phyloP scores from a whole-genome alignment of 2,329 filamentous ascomycete genomes.

The Aspergillus flavus region DNA sequence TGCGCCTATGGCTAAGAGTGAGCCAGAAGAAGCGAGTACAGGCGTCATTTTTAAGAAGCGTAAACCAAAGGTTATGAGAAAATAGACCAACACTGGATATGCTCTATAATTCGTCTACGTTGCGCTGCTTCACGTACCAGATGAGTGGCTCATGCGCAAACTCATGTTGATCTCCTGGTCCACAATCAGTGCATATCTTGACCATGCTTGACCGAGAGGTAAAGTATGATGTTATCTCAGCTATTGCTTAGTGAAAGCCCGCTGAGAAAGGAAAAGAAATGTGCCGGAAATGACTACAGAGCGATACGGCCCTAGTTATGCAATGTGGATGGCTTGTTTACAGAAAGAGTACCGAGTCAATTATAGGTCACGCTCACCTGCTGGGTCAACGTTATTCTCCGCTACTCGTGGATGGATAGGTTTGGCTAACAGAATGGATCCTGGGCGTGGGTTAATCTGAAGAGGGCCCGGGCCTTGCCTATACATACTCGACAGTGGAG shows the following conservation, averaged over 20 bases:
- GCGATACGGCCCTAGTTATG: neutral
- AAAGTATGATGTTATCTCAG: neutral
- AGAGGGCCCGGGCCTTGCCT: neutral
- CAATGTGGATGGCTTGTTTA: neutral
- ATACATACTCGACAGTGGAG: neutral
- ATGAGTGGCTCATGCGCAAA: neutral
- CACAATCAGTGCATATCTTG: neutral
- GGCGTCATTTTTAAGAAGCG: slow-evolving; percentile 53
- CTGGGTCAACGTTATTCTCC: neutral
- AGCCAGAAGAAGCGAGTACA: slow-evolving; percentile 26
- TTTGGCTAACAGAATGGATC: neutral
- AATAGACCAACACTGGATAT: slow-evolving; percentile 25
- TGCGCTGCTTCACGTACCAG: neutral
- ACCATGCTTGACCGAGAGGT: neutral
- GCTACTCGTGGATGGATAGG: neutral
- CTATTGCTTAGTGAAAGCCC: neutral
- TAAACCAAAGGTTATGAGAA: slow-evolving; percentile 48
- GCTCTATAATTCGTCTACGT: neutral
- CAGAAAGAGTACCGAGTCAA: neutral
- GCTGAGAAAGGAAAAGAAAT: neutral
- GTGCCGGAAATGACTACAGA: neutral
- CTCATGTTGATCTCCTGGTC: neutral
- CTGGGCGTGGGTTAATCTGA: neutral
- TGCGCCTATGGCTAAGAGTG: slow-evolving; percentile 14
- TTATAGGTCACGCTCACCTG: neutral